Evolutionary conservation across 2,329 filamentous ascomycete species (phyloP).

Genomic region (Aspergillus niger): DNA sequence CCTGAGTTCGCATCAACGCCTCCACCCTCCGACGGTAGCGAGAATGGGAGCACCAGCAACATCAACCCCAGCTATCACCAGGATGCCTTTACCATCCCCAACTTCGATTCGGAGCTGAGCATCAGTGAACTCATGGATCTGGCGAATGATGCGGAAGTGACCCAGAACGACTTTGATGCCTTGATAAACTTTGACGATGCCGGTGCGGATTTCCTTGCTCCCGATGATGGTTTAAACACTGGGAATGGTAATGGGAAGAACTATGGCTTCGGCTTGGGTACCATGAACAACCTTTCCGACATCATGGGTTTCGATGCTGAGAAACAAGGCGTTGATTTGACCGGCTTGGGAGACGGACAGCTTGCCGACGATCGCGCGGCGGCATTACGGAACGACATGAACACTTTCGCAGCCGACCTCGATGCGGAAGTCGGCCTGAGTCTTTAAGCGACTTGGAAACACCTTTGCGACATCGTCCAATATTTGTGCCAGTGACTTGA

Average conservation of each 20-base stretch:
- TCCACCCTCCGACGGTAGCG: conserved; percentile 45
- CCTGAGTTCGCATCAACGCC: conserved; percentile 43
- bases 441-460: conserved; percentile 10
- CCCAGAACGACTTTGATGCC: conserved; percentile 49
- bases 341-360: conserved; percentile 6
- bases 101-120: conserved; percentile 37
- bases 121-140: conserved; percentile 46
- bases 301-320: conserved; percentile 20
- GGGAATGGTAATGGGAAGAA: conserved; percentile 14
- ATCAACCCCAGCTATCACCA: conserved; percentile 34
- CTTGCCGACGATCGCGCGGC: conserved; percentile 6
- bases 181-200: conserved; percentile 50
- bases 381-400: conserved; percentile 13
- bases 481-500: background rate
- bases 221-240: conserved; percentile 26
- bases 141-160: conserved; percentile 48
- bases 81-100: conserved; percentile 35
- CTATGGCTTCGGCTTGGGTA: conserved; percentile 16
- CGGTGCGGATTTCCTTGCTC: conserved; percentile 37
- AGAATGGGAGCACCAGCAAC: conserved; percentile 46
- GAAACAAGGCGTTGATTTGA: conserved; percentile 18
- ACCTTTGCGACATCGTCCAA: no score
- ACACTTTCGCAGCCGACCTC: conserved; percentile 15
- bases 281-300: conserved; percentile 18
- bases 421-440: conserved; percentile 26